A percentile compares a stretch with the other conserved stretches of the same genome.
These are phyloP conservation scores for Raddia guianensis DNA, from an alignment of 176 grass and related monocot genomes.

Conservation along the genomic window DNA sequence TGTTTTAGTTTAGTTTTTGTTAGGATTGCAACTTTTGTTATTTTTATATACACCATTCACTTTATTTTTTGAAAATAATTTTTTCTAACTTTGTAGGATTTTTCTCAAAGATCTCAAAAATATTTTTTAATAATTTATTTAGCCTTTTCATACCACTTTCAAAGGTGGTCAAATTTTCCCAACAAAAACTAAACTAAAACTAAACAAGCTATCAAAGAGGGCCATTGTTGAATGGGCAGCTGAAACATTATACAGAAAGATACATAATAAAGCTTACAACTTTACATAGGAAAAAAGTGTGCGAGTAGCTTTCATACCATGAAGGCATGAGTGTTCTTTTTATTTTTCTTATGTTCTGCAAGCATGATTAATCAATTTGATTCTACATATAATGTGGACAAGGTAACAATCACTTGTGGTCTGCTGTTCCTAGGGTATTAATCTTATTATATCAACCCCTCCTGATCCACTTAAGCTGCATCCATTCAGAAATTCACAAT, in stretches of 20 bases:
- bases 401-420: background rate
- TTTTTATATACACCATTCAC: no score
- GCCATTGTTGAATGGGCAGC: background rate
- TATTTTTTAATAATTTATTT: no score
- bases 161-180: no score
- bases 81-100: no score
- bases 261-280: background rate
- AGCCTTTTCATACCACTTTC: no score
- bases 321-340: background rate
- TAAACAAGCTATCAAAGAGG: no score
- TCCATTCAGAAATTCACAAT: slow-evolving; percentile 4
- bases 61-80: no score
- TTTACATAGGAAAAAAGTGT: background rate
- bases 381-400: background rate
- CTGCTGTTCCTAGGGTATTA: background rate
- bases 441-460: background rate
- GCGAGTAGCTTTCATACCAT: background rate
- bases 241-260: background rate
- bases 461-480: slow-evolving; percentile 18
- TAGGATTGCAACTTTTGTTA: no score
- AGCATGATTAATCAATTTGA: background rate
- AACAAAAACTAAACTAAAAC: no score
- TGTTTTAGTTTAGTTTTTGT: no score
- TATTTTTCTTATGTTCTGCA: background rate
- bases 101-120: no score